Percentiles rank a stretch among this genome's conserved stretches.
Conservation (phyloP, 352 stramenopile species). For the Phytophthora quininea region DNA sequence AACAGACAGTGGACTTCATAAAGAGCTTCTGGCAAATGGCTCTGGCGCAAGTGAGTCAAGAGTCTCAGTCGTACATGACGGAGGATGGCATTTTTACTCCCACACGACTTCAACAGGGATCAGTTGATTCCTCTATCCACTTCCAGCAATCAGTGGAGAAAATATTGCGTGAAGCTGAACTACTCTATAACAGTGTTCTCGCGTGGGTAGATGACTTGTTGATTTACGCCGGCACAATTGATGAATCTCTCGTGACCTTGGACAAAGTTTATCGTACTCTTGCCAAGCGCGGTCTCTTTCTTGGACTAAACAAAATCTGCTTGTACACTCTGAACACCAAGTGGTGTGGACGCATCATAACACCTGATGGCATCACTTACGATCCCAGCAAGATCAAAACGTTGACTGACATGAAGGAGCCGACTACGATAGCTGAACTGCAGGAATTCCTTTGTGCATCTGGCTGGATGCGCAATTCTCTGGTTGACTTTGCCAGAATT, state of each 20-base stretch:
- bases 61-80: slow-evolving; percentile 5
- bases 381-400: not conserved
- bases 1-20: slow-evolving; percentile 14
- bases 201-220: slow-evolving; percentile 3
- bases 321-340: slow-evolving; percentile 1
- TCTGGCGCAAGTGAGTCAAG: not conserved
- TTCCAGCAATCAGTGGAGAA: slow-evolving; percentile 4
- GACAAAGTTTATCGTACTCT: not conserved
- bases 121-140: not conserved
- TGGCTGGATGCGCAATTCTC: not conserved
- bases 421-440: not conserved
- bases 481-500: not conserved
- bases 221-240: slow-evolving; percentile 1
- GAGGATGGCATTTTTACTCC: not conserved
- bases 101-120: slow-evolving; percentile 1
- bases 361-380: not conserved
- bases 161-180: not conserved
- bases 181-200: not conserved
- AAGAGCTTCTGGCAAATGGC: slow-evolving; percentile 6
- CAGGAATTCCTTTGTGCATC: not conserved
- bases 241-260: slow-evolving; percentile 2
- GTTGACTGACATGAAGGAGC: not conserved
- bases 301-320: slow-evolving; percentile 2
- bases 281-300: slow-evolving; percentile 1
- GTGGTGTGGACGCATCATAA: not conserved